Evolutionary conservation across 192 early-diverging fungal genomes (phyloP).

Genomic region (Spizellomyces sp.): DNA sequence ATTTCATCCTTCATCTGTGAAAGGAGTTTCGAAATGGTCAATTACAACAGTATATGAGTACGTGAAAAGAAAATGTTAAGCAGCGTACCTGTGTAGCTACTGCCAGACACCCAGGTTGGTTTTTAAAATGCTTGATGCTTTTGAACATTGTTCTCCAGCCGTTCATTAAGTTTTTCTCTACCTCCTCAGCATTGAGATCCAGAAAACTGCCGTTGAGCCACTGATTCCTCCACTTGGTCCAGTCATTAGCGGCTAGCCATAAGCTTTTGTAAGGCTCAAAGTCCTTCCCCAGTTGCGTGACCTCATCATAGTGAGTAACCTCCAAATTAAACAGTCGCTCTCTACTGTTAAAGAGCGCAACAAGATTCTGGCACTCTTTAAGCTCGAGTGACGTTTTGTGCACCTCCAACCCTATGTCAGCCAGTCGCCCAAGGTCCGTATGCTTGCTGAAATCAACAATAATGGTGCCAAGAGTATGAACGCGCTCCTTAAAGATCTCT

Average conservation of each 20-base stretch:
- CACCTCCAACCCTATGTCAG: constrained; percentile 58
- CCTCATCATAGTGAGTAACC: constrained; percentile 62
- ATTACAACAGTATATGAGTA: background rate
- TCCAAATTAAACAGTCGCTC: constrained; percentile 62
- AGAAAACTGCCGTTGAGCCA: constrained; percentile 60
- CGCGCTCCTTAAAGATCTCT: constrained; percentile 65
- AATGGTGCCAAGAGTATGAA: constrained; percentile 46
- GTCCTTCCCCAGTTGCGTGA: constrained; percentile 51
- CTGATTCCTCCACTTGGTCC: constrained; percentile 58
- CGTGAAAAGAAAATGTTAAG: background rate
- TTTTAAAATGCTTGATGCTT: constrained; percentile 59
- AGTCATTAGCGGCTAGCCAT: constrained; percentile 59
- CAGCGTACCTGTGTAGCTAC: constrained; percentile 48
- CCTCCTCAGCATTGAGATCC: constrained; percentile 58
- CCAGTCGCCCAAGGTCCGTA: constrained; percentile 45
- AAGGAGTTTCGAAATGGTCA: background rate
- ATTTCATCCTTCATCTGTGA: constrained; percentile 60
- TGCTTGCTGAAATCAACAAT: constrained; percentile 59
- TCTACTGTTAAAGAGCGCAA: constrained; percentile 54
- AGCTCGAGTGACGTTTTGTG: constrained; percentile 54
- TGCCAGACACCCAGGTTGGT: constrained; percentile 47
- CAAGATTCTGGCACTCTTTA: constrained; percentile 56
- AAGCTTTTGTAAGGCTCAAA: constrained; percentile 63
- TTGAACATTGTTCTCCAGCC: constrained; percentile 61
- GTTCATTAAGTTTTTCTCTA: constrained; percentile 60